These are phyloP conservation scores for Aspergillus sparsus DNA, from an alignment of 495 filamentous ascomycete species.

Conservation along the genomic window DNA sequence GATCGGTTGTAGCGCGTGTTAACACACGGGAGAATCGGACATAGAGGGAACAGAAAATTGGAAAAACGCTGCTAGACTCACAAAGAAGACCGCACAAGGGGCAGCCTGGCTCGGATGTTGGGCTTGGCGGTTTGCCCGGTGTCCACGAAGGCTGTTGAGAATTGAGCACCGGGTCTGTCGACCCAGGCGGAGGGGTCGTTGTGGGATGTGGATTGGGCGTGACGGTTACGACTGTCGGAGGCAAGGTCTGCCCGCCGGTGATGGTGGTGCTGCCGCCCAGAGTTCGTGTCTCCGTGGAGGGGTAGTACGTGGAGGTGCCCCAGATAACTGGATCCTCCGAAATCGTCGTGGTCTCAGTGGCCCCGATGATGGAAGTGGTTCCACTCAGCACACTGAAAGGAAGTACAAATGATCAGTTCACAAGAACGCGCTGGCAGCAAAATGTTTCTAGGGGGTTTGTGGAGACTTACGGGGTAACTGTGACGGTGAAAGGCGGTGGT, in stretches of 20 bases:
- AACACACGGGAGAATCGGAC: not conserved
- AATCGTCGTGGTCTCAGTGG: not conserved
- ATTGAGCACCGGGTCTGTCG: not conserved
- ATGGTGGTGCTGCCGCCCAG: slow-evolving; percentile 1
- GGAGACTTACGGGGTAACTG: not conserved
- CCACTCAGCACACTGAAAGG: not conserved
- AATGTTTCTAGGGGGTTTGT: not conserved
- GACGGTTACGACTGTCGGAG: not conserved
- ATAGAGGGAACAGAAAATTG: not conserved
- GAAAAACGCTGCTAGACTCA: not conserved
- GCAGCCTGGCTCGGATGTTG: not conserved
- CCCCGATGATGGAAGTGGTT: slow-evolving; percentile 5
- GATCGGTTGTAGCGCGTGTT: not conserved
- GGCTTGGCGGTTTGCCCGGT: not conserved
- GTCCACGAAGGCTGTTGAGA: not conserved
- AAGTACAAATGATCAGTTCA: not conserved
- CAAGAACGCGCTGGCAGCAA: too few relatives aligned
- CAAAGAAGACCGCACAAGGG: not conserved
- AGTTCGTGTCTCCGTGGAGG: slow-evolving; percentile 2
- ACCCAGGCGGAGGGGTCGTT: not conserved
- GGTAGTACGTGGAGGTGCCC: slow-evolving; percentile 1
- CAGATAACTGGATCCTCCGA: not conserved
- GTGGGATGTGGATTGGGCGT: slow-evolving; percentile 9
- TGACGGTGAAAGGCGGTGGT: not conserved
- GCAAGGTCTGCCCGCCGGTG: slow-evolving; percentile 1